phyloP scores from a whole-genome alignment of 2,329 filamentous ascomycete genomes.

The Camillea tinctor region DNA sequence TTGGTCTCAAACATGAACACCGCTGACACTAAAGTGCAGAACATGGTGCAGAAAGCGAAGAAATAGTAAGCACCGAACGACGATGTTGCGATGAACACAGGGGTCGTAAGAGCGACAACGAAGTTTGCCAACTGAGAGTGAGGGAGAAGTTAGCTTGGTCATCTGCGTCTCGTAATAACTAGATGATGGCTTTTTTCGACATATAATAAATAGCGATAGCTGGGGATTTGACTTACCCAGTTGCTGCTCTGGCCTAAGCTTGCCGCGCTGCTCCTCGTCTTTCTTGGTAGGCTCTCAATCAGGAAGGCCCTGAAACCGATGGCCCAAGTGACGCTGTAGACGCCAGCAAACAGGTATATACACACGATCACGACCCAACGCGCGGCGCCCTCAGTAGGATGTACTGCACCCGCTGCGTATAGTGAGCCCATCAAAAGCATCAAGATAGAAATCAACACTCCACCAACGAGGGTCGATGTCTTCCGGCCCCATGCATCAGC shows the following conservation, averaged over 20 bases:
- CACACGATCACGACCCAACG: slow-evolving; percentile 51
- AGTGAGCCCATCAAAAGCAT: slow-evolving; percentile 55
- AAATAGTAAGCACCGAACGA: slow-evolving; percentile 45
- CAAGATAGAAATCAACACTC: slow-evolving; percentile 46
- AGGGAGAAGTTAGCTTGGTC: not conserved
- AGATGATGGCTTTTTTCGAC: not conserved
- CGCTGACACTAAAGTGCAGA: slow-evolving; percentile 35
- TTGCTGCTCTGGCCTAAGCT: slow-evolving; percentile 53
- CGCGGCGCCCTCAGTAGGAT: slow-evolving; percentile 36
- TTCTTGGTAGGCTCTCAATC: slow-evolving; percentile 55
- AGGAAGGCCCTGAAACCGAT: slow-evolving; percentile 53
- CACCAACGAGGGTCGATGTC: slow-evolving; percentile 52
- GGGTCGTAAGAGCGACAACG: slow-evolving; percentile 44
- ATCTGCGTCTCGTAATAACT: not conserved
- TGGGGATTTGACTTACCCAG: slow-evolving; percentile 38
- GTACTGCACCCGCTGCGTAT: slow-evolving; percentile 44
- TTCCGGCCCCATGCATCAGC: slow-evolving; percentile 58
- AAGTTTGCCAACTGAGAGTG: slow-evolving; percentile 41
- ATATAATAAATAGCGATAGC: not conserved
- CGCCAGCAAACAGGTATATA: slow-evolving; percentile 50
- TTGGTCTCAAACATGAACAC: slow-evolving; percentile 44
- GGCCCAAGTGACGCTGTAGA: slow-evolving; percentile 50
- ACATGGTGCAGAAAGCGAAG: slow-evolving; percentile 40
- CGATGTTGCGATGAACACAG: slow-evolving; percentile 38
- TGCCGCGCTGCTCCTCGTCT: slow-evolving; percentile 53